Evolutionary conservation across 352 stramenopile genomes (phyloP).

Genomic region (Globisporangium yorkense): DNA sequence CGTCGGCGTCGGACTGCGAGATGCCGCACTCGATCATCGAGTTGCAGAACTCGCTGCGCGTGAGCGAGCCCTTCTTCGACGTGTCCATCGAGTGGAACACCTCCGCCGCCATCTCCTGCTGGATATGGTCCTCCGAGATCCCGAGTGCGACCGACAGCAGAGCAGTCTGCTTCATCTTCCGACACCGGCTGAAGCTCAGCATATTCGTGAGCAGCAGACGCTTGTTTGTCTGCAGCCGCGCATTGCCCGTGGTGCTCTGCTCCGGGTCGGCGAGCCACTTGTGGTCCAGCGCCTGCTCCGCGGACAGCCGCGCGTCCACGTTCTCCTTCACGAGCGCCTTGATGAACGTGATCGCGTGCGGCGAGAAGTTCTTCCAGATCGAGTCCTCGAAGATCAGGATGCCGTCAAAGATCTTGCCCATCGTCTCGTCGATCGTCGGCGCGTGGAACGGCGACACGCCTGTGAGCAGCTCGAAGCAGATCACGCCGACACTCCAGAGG

Average conservation of each 20-base stretch:
- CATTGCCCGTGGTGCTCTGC: conserved; percentile 12
- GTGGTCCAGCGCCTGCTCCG: conserved; percentile 58
- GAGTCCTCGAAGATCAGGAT: conserved; percentile 66
- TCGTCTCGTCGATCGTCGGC: conserved; percentile 65
- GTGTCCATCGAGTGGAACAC: conserved; percentile 88
- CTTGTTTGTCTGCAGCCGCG: conserved; percentile 51
- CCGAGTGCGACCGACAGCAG: conserved; percentile 64
- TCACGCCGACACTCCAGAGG: conserved; percentile 74
- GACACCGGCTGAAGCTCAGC: conserved; percentile 64
- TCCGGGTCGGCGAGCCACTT: conserved; percentile 47
- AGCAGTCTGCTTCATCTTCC: conserved; percentile 74
- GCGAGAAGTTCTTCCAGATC: conserved; percentile 60
- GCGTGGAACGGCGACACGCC: conserved; percentile 66
- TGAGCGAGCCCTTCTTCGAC: conserved; percentile 80
- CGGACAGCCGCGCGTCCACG: conserved; percentile 52
- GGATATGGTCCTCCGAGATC: conserved; percentile 66
- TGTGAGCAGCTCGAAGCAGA: conserved; percentile 72
- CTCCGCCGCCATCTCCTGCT: conserved; percentile 68
- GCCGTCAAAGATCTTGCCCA: conserved; percentile 80
- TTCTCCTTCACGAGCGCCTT: conserved; percentile 79
- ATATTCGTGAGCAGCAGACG: conserved; percentile 69
- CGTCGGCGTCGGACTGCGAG: conserved; percentile 62
- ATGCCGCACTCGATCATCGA: conserved; percentile 88
- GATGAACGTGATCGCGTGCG: conserved; percentile 63
- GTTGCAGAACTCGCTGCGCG: conserved; percentile 91